Conservation (phyloP, 352 stramenopile genomes). For the Phytopythium aichiense region DNA sequence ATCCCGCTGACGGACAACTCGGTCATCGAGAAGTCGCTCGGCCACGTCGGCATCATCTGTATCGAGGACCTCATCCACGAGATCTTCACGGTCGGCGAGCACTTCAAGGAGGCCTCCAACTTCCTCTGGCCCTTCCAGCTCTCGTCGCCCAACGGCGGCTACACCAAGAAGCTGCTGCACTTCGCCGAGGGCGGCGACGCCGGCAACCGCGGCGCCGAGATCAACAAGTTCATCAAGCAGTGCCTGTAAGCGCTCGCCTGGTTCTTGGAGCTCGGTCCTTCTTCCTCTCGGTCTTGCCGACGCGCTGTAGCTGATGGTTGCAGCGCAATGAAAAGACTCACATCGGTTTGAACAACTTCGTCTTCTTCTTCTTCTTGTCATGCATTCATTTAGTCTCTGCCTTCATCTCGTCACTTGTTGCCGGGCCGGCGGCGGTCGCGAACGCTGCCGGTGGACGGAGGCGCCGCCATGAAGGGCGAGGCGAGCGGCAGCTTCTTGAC, state of each 20-base stretch:
- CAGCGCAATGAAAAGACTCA: conserved; percentile 6
- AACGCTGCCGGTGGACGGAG: conserved; percentile 24
- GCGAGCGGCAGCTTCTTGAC: conserved; percentile 21
- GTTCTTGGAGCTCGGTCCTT: neutral
- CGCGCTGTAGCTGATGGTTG: conserved; percentile 5
- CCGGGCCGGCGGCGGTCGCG: conserved; percentile 37
- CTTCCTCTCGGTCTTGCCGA: conserved; percentile 8
- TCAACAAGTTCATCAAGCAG: conserved; percentile 95
- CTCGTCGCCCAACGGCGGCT: conserved; percentile 93
- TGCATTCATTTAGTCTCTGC: conserved; percentile 1
- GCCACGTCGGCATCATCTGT: conserved; percentile 96
- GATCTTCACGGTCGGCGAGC: conserved; percentile 97
- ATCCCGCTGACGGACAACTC: conserved; percentile 97
- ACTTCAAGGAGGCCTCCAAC: conserved; percentile 99
- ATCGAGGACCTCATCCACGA: conserved; percentile 99
- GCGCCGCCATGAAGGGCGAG: conserved; percentile 40
- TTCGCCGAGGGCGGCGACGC: conserved; percentile 92
- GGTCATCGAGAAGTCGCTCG: conserved; percentile 95
- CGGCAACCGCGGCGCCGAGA: conserved; percentile 90
- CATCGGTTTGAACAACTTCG: conserved; percentile 47
- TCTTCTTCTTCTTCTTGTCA: conserved; percentile 1
- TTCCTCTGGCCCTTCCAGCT: conserved; percentile 99
- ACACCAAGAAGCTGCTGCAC: conserved; percentile 94
- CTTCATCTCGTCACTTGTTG: neutral
- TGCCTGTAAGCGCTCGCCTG: conserved; percentile 78